Evolutionary conservation across 2,329 filamentous ascomycete genomes (phyloP).

Genomic region (Cyclaneusma minus): DNA sequence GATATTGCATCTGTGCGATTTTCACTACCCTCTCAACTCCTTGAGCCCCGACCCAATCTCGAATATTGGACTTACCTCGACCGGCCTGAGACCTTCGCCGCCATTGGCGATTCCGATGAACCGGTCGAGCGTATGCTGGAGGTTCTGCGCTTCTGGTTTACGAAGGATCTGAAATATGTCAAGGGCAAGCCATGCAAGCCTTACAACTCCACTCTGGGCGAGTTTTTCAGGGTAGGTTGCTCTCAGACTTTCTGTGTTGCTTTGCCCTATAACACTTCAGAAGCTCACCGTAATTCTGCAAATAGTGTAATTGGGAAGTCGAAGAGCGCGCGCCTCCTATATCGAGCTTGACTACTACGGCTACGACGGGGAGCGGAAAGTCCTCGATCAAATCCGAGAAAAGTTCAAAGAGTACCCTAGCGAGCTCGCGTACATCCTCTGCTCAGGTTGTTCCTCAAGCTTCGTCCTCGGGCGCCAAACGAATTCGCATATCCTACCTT

Average conservation of each 20-base stretch:
- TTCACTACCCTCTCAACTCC: slow-evolving; percentile 83
- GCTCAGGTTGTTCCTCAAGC: slow-evolving; percentile 3
- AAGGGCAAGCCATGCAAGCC: slow-evolving; percentile 98
- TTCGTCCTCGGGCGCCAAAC: slow-evolving; percentile 16
- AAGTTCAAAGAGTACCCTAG: slow-evolving; percentile 12
- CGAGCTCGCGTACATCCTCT: slow-evolving; percentile 8
- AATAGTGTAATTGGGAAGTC: slow-evolving; percentile 86
- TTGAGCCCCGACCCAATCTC: slow-evolving; percentile 91
- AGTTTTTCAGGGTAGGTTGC: slow-evolving; percentile 74
- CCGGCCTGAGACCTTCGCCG: slow-evolving; percentile 75
- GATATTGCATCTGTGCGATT: slow-evolving; percentile 94
- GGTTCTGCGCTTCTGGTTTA: slow-evolving; percentile 94
- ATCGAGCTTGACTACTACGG: slow-evolving; percentile 7
- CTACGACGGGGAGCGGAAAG: slow-evolving; percentile 9
- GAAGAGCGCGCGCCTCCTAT: slow-evolving; percentile 61
- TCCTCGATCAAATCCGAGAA: slow-evolving; percentile 15
- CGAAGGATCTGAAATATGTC: slow-evolving; percentile 96
- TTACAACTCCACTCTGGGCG: slow-evolving; percentile 91
- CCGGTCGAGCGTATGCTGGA: slow-evolving; percentile 87
- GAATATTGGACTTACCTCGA: slow-evolving; percentile 99
- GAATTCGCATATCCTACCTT: slow-evolving; percentile 75
- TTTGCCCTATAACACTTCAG: too few species aligned
- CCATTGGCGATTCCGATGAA: slow-evolving; percentile 79
- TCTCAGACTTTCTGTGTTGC: slow-evolving; percentile 3
- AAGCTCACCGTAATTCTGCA: too few species aligned